These are phyloP conservation scores for Ambrosia trifida DNA, from an alignment of 129 eudicot species.

Conservation along the genomic window DNA sequence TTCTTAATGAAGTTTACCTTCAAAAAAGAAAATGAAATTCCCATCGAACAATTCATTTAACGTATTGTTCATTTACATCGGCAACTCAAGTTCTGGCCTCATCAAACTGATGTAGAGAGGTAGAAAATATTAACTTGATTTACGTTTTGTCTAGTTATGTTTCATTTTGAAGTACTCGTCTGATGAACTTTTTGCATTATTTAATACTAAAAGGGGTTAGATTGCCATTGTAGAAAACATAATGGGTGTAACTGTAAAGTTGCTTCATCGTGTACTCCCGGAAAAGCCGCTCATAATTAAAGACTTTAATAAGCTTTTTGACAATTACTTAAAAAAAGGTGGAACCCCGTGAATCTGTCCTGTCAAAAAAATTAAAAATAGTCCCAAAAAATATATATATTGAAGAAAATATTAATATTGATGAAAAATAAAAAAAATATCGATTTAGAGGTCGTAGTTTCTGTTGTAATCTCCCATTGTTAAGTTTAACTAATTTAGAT, in stretches of 20 bases:
- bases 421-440: too few species aligned
- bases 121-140: background rate
- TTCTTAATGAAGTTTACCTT: too few species aligned
- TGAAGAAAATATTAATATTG: too few species aligned
- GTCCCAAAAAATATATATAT: too few species aligned
- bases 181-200: constrained; percentile 3
- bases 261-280: background rate
- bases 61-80: too few species aligned
- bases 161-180: background rate
- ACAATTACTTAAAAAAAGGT: background rate
- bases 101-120: background rate
- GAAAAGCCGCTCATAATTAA: constrained; percentile 25
- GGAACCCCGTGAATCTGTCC: background rate
- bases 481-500: too few species aligned
- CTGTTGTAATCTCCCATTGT: too few species aligned
- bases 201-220: background rate
- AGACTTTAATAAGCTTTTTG: background rate
- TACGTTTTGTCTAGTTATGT: background rate
- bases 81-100: background rate
- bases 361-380: too few species aligned
- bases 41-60: too few species aligned
- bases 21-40: too few species aligned
- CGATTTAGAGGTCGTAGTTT: too few species aligned
- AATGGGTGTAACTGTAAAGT: constrained; percentile 5
- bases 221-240: background rate